Evolutionary conservation across 139 green algal species (phyloP).

Genomic region (Medakamo hakoo): DNA sequence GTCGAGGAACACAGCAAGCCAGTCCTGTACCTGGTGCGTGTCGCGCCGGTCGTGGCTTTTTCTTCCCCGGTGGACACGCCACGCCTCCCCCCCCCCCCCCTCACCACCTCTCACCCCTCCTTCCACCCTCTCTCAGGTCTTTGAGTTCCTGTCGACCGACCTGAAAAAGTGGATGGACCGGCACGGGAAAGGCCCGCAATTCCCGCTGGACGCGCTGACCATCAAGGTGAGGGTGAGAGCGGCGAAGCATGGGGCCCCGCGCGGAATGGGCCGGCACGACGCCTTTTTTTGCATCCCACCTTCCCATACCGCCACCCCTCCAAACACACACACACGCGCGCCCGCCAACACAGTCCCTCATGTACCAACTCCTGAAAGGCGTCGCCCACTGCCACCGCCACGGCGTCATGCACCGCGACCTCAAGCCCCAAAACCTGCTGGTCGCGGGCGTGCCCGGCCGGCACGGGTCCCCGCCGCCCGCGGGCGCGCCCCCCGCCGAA

Average conservation of each 20-base stretch:
- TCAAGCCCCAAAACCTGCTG: conserved; percentile 98
- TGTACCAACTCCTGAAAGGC: conserved; percentile 94
- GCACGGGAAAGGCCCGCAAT: conserved; percentile 57
- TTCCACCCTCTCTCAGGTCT: conserved; percentile 45
- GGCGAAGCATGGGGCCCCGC: neutral
- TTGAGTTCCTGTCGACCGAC: conserved; percentile 95
- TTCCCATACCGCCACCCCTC: no score
- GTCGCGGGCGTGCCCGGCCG: conserved; percentile 47
- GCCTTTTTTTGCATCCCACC: no score
- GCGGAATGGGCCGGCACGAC: no score
- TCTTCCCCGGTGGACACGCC: neutral
- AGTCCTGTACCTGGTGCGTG: conserved; percentile 81
- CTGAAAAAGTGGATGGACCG: conserved; percentile 98
- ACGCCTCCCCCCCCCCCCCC: neutral
- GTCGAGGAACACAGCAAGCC: conserved; percentile 88
- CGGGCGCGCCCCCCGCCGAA: no score
- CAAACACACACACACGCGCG: no score
- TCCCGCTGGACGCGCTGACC: conserved; percentile 30
- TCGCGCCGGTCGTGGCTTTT: neutral
- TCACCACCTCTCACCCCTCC: neutral
- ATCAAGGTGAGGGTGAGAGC: conserved; percentile 44
- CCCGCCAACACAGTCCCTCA: conserved; percentile 56
- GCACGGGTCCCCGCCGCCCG: no score
- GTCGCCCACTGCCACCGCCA: conserved; percentile 91
- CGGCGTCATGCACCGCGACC: conserved; percentile 90